phyloP scores from a whole-genome alignment of 352 stramenopile species.

The Globisporangium irregulare region DNA sequence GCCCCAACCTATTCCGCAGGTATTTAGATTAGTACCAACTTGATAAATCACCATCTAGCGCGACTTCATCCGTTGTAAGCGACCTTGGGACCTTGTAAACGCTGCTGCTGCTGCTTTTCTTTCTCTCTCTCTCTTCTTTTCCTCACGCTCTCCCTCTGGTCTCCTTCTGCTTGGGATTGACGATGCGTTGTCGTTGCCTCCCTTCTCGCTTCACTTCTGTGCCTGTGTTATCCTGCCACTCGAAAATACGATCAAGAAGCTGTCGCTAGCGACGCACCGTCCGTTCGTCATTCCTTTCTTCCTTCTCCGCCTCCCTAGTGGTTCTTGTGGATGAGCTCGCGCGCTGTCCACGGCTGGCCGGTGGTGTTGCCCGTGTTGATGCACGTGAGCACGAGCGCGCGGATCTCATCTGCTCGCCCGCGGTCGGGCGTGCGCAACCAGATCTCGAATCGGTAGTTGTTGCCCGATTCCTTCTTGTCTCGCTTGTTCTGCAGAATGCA shows the following conservation, averaged over 20 bases:
- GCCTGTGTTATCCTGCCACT: neutral
- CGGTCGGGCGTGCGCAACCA: slow-evolving; percentile 70
- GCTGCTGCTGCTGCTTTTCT: slow-evolving; percentile 1
- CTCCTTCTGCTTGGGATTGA: neutral
- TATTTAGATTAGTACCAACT: neutral
- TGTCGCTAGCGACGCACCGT: neutral
- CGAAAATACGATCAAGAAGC: neutral
- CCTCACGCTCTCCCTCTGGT: neutral
- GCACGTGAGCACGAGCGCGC: slow-evolving; percentile 59
- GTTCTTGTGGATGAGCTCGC: slow-evolving; percentile 81
- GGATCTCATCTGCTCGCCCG: slow-evolving; percentile 68
- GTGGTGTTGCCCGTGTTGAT: slow-evolving; percentile 62
- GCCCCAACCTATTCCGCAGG: neutral
- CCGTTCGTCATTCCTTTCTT: too few species aligned
- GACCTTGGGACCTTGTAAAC: neutral
- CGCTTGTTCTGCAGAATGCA: slow-evolving; percentile 62
- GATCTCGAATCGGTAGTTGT: slow-evolving; percentile 87
- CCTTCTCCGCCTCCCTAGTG: slow-evolving; percentile 35
- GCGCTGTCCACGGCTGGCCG: slow-evolving; percentile 40
- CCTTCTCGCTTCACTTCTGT: neutral
- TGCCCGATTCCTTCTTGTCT: slow-evolving; percentile 76
- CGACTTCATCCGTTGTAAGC: neutral
- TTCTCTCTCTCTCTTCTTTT: neutral
- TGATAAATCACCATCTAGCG: neutral
- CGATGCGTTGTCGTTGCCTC: neutral